Evolutionary conservation across 2,329 filamentous ascomycete genomes (phyloP).

Genomic region (Teratosphaeriaceae sp.): DNA sequence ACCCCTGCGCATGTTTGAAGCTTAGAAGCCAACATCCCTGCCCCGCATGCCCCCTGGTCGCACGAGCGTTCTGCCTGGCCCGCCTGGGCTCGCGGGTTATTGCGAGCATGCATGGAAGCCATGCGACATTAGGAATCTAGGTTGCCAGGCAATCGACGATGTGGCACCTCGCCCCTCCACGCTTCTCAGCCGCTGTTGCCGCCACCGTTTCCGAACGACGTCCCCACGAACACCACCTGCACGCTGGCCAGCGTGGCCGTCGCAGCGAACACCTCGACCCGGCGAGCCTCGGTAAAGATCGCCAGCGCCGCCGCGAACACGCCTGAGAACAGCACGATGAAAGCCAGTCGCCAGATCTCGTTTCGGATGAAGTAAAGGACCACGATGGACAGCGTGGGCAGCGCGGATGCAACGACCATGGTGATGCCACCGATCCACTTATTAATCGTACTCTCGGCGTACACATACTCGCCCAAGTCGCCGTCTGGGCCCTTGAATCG

Average conservation of each 20-base stretch:
- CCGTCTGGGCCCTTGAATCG: constrained; percentile 6
- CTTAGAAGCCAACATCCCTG: too few relatives aligned
- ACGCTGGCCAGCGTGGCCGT: constrained; percentile 19
- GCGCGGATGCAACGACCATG: constrained; percentile 16
- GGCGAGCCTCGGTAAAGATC: constrained; percentile 18
- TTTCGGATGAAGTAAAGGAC: constrained; percentile 19
- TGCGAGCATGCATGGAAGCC: too few relatives aligned
- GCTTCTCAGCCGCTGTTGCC: too few relatives aligned
- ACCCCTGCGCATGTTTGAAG: too few relatives aligned
- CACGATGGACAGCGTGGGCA: constrained; percentile 19
- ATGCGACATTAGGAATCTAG: too few relatives aligned
- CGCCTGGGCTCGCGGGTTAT: too few relatives aligned
- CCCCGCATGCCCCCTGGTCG: too few relatives aligned
- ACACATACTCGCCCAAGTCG: constrained; percentile 13
- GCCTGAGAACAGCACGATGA: constrained; percentile 18
- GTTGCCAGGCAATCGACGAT: too few relatives aligned
- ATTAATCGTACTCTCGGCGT: constrained; percentile 12
- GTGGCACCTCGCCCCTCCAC: too few relatives aligned
- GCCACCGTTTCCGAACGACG: constrained; percentile 12
- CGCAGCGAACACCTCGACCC: constrained; percentile 21
- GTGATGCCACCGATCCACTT: constrained; percentile 12
- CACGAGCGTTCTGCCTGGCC: too few relatives aligned
- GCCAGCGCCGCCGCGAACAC: constrained; percentile 16
- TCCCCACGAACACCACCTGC: constrained; percentile 24
- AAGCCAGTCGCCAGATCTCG: constrained; percentile 12